Conservation (phyloP, 208 protist species). For the Crithidia brevicula region DNA sequence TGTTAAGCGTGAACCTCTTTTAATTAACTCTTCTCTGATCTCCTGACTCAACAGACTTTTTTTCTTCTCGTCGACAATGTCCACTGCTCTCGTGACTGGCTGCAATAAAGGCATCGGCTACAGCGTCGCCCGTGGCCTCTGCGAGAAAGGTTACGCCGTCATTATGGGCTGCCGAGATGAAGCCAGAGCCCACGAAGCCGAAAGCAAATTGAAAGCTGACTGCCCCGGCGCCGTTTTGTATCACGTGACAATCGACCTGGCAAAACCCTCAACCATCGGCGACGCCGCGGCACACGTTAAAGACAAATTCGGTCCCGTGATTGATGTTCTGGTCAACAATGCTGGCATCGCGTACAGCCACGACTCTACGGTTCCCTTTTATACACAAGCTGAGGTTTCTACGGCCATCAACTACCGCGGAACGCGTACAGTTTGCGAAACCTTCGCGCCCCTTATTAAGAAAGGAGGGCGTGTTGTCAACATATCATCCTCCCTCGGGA, state of each 20-base stretch:
- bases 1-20: no score
- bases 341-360: conserved; percentile 40
- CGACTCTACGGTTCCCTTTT: conserved; percentile 32
- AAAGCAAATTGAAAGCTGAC: conserved; percentile 17
- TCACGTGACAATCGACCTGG: conserved; percentile 26
- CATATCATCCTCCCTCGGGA: conserved; percentile 29
- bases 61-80: background rate
- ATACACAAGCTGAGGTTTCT: conserved; percentile 33
- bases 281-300: conserved; percentile 24
- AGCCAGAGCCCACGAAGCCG: conserved; percentile 13
- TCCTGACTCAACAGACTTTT: background rate
- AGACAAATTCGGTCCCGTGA: conserved; percentile 14
- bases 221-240: conserved; percentile 8
- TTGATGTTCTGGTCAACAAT: conserved; percentile 55
- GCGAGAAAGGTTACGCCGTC: conserved; percentile 27
- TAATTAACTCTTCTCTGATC: no score
- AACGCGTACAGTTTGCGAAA: conserved; percentile 28
- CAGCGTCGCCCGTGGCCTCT: conserved; percentile 38
- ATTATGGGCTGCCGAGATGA: conserved; percentile 42
- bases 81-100: conserved; percentile 34
- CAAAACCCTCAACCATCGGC: conserved; percentile 8
- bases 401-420: conserved; percentile 39
- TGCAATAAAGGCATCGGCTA: conserved; percentile 42
- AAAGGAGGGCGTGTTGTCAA: conserved; percentile 39
- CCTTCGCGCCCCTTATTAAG: conserved; percentile 37